phyloP scores from a whole-genome alignment of 192 early-diverging fungal species.

The Rhizoclosmatium sp. region DNA sequence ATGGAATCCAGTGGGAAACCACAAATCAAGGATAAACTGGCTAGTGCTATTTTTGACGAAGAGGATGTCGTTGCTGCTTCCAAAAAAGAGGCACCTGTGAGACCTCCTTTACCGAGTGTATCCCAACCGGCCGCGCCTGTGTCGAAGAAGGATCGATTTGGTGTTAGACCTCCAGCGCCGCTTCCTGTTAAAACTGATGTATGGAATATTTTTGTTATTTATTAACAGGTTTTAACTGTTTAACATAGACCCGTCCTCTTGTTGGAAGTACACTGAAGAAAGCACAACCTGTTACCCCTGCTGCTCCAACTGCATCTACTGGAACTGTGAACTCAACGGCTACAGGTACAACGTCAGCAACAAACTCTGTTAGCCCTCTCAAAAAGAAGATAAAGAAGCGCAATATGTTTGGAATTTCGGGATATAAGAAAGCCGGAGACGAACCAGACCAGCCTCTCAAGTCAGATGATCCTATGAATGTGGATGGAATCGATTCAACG shows the following conservation, averaged over 20 bases:
- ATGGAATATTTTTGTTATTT: too few relatives aligned
- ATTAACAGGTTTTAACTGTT: too few relatives aligned
- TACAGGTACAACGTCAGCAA: background rate
- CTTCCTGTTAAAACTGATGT: too few relatives aligned
- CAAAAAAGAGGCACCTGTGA: background rate
- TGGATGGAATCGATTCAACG: background rate
- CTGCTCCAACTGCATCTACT: background rate
- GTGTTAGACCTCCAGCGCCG: background rate
- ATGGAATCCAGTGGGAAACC: background rate
- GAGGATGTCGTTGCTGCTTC: background rate
- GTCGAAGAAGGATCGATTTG: slow-evolving; percentile 1
- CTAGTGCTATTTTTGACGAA: background rate
- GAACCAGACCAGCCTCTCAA: slow-evolving; percentile 4
- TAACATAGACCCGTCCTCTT: background rate
- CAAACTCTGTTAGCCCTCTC: background rate
- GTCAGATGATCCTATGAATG: background rate
- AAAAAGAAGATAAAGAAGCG: slow-evolving; percentile 41
- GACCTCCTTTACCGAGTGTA: background rate
- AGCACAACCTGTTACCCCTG: background rate
- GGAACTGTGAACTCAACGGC: background rate
- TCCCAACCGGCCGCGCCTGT: background rate
- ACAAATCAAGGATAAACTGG: background rate
- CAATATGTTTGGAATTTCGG: slow-evolving; percentile 39
- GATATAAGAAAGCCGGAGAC: slow-evolving; percentile 36
- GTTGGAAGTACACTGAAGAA: slow-evolving; percentile 4